A percentile compares a stretch with the other conserved stretches of the same genome.
Evolutionary conservation across 805 yeast genomes (phyloP).

Genomic region (Cephaloascus albidus): DNA sequence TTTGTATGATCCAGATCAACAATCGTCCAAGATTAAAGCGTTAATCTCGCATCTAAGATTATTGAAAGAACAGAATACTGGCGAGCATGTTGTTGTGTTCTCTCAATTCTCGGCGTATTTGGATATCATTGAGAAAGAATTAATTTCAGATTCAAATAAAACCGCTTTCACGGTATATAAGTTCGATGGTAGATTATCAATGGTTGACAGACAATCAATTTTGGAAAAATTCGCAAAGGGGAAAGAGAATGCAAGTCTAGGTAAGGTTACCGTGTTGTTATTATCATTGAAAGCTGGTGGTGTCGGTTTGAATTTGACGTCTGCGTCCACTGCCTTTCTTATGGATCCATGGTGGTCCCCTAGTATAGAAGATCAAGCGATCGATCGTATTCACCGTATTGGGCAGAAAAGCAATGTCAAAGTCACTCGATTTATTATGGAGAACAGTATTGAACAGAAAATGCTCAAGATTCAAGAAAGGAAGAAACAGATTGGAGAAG

Average conservation of each 20-base stretch:
- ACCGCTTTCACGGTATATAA: conserved; percentile 46
- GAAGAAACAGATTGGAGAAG: conserved; percentile 74
- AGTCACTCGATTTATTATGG: conserved; percentile 73
- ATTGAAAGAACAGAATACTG: conserved; percentile 45
- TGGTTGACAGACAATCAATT: conserved; percentile 55
- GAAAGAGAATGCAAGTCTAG: conserved; percentile 16
- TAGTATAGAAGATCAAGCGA: conserved; percentile 84
- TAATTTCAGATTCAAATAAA: conserved; percentile 25
- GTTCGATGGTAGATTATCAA: conserved; percentile 74
- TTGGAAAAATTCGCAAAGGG: conserved; percentile 46
- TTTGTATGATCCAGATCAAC: conserved; percentile 38
- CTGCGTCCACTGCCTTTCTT: conserved; percentile 77
- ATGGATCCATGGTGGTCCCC: conserved; percentile 99
- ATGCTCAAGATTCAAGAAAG: conserved; percentile 84
- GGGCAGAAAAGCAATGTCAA: conserved; percentile 72
- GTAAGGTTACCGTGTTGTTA: conserved; percentile 41
- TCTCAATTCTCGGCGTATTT: conserved; percentile 83
- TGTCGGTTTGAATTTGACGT: conserved; percentile 81
- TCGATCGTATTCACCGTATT: conserved; percentile 83
- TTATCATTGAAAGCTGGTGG: conserved; percentile 89
- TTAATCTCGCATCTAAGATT: conserved; percentile 48
- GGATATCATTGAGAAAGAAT: conserved; percentile 61
- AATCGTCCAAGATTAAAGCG: conserved; percentile 70
- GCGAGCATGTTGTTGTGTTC: conserved; percentile 76
- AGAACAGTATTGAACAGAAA: conserved; percentile 76